phyloP scores from a whole-genome alignment of 176 grass and related monocot genomes.

The Poa pratensis region DNA sequence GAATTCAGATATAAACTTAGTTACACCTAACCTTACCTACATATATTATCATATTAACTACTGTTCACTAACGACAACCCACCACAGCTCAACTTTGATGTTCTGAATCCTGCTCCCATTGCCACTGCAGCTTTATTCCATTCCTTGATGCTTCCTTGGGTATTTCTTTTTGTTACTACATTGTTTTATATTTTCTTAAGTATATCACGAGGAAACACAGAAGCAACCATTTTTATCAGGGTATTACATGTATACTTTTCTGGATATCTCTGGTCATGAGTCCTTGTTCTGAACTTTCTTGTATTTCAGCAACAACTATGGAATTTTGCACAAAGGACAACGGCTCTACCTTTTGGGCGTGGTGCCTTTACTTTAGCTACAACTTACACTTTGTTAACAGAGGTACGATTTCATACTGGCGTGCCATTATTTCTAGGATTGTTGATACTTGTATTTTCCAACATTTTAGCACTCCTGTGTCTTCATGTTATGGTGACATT shows the following conservation, averaged over 20 bases:
- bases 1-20: slow-evolving; percentile 11
- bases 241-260: not conserved
- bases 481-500: slow-evolving; percentile 26
- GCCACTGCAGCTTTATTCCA: not conserved
- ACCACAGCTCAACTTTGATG: slow-evolving; percentile 14
- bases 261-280: slow-evolving; percentile 20
- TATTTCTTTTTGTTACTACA: slow-evolving; percentile 14
- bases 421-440: slow-evolving; percentile 39
- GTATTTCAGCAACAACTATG: slow-evolving; percentile 87
- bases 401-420: slow-evolving; percentile 54
- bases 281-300: slow-evolving; percentile 24
- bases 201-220: slow-evolving; percentile 12
- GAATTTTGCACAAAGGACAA: slow-evolving; percentile 98
- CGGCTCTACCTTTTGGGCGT: slow-evolving; percentile 90
- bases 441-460: slow-evolving; percentile 40
- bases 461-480: slow-evolving; percentile 5
- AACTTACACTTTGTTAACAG: slow-evolving; percentile 92
- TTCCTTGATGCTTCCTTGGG: not conserved
- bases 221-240: slow-evolving; percentile 24
- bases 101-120: slow-evolving; percentile 14
- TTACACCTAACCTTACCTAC: slow-evolving; percentile 25
- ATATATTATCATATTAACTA: slow-evolving; percentile 18
- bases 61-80: not conserved
- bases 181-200: slow-evolving; percentile 32
- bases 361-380: slow-evolving; percentile 95